Conservation (phyloP, 1,139 yeast genomes). For the Candida labiduridarum region DNA sequence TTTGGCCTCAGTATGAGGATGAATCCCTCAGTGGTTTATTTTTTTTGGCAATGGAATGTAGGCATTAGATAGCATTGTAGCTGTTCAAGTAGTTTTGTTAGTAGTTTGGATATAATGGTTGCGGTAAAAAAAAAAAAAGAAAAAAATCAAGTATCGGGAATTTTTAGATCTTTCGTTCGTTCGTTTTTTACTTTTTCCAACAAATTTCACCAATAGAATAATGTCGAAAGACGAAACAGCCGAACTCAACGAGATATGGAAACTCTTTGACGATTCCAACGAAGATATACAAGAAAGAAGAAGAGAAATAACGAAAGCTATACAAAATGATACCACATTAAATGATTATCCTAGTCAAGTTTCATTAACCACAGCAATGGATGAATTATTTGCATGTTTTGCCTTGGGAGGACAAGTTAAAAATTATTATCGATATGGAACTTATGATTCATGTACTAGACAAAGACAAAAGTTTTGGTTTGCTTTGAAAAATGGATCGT, state of each 20-base stretch:
- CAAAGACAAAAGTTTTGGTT: slow-evolving; percentile 80
- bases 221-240: slow-evolving; percentile 18
- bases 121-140: not conserved
- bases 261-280: slow-evolving; percentile 36
- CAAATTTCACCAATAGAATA: not conserved
- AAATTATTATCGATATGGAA: slow-evolving; percentile 80
- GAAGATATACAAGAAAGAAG: slow-evolving; percentile 38
- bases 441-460: slow-evolving; percentile 66
- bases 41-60: not conserved
- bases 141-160: not conserved
- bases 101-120: no score
- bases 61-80: no score
- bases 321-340: slow-evolving; percentile 29
- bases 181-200: not conserved
- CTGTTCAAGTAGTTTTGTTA: no score
- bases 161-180: no score
- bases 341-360: slow-evolving; percentile 41
- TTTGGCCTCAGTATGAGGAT: no score
- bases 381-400: slow-evolving; percentile 82
- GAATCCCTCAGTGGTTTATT: not conserved
- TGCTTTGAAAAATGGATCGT: slow-evolving; percentile 61
- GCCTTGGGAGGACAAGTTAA: slow-evolving; percentile 88
- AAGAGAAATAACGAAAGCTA: slow-evolving; percentile 28
- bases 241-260: slow-evolving; percentile 38
- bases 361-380: slow-evolving; percentile 71